Percentiles rank a stretch among this genome's conserved stretches.
phyloP scores from a whole-genome alignment of 2,329 filamentous ascomycete genomes.

The Colletotrichum zoysiae region DNA sequence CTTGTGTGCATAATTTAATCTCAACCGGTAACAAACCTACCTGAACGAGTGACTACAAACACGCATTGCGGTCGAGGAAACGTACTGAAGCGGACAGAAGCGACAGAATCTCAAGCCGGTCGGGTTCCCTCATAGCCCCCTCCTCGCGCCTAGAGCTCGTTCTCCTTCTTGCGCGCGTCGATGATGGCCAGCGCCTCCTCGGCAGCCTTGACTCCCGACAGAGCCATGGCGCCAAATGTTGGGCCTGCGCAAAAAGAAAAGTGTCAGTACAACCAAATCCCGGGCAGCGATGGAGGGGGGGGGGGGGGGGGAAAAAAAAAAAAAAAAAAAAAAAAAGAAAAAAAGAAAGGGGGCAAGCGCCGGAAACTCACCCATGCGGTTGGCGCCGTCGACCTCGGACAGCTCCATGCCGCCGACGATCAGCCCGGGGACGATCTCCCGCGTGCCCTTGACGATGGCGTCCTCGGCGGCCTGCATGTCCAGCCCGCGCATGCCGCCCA shows the following conservation, averaged over 20 bases:
- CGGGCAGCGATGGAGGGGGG: too few relatives aligned
- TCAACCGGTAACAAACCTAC: neutral
- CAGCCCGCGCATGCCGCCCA: conserved; percentile 92
- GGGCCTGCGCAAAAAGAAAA: conserved; percentile 8
- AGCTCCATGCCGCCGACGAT: conserved; percentile 97
- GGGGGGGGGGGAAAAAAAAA: too few relatives aligned
- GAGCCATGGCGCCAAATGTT: conserved; percentile 85
- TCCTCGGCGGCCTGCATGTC: conserved; percentile 95
- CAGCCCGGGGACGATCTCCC: conserved; percentile 87
- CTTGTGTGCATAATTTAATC: neutral
- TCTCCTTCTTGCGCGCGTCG: conserved; percentile 82
- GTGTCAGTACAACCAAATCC: conserved; percentile 3
- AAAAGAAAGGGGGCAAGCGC: neutral
- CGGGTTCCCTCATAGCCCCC: too few relatives aligned
- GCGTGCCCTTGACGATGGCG: conserved; percentile 91
- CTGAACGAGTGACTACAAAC: neutral
- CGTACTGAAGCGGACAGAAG: neutral
- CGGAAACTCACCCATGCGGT: conserved; percentile 77
- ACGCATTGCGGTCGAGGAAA: neutral
- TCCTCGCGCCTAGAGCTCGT: conserved; percentile 63
- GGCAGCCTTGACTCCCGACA: conserved; percentile 90
- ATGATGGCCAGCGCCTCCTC: conserved; percentile 86
- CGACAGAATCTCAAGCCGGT: neutral
- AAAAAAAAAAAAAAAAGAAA: accelerated
- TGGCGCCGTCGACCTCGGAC: conserved; percentile 89